Evolutionary conservation across 2,329 filamentous ascomycete genomes (phyloP).

Genomic region (Coleophoma crateriformis): DNA sequence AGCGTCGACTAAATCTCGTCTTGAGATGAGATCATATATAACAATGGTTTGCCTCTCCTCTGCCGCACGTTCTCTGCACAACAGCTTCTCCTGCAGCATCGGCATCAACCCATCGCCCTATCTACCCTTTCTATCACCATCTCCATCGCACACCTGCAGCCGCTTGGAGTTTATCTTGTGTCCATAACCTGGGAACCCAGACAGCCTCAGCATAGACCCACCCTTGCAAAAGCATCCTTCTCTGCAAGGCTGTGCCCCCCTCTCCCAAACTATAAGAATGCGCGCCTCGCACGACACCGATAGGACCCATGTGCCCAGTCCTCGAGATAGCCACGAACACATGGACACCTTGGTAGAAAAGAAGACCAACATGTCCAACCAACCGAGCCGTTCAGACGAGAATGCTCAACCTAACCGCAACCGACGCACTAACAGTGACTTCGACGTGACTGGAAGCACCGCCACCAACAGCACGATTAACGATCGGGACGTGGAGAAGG

Average conservation of each 20-base stretch:
- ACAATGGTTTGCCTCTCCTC: too few relatives aligned
- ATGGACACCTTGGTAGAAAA: background rate
- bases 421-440: background rate
- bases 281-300: background rate
- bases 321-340: background rate
- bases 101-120: too few relatives aligned
- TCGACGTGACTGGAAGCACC: background rate
- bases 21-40: too few relatives aligned
- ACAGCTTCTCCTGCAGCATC: too few relatives aligned
- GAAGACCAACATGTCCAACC: background rate
- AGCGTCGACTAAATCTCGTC: too few relatives aligned
- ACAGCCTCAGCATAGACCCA: too few relatives aligned
- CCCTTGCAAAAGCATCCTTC: too few relatives aligned
- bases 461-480: background rate
- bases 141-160: too few relatives aligned
- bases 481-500: conserved; percentile 4
- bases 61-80: too few relatives aligned
- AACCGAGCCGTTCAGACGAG: background rate
- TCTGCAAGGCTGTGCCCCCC: background rate
- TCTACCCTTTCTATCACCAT: too few relatives aligned
- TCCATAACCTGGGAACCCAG: too few relatives aligned
- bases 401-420: background rate
- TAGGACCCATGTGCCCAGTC: background rate
- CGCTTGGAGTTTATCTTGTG: too few relatives aligned
- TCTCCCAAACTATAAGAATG: background rate